phyloP scores from a whole-genome alignment of 208 protist species.

The Acanthamoeba royreba region DNA sequence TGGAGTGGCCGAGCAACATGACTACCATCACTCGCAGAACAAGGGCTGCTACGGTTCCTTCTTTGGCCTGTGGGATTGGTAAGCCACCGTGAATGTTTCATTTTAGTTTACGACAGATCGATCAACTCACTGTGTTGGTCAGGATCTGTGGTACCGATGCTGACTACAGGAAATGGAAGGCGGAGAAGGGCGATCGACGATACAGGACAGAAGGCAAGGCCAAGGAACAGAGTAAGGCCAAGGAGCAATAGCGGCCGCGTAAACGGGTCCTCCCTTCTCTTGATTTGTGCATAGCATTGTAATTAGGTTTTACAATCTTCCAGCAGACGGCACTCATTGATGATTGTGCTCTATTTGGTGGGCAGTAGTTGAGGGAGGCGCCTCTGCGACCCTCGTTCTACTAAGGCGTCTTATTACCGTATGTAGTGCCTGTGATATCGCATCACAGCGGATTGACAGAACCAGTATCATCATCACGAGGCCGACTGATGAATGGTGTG shows the following conservation, averaged over 20 bases:
- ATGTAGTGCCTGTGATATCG: too few relatives aligned
- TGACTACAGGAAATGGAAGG: background rate
- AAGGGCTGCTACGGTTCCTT: conserved; percentile 24
- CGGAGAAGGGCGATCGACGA: background rate
- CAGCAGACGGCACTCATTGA: too few relatives aligned
- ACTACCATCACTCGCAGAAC: conserved; percentile 34
- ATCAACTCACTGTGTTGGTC: background rate
- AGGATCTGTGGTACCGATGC: background rate
- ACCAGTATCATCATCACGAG: too few relatives aligned
- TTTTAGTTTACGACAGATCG: background rate
- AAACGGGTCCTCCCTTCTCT: too few relatives aligned
- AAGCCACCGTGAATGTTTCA: background rate
- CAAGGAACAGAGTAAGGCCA: background rate
- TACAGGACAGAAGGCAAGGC: background rate
- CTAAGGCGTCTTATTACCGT: too few relatives aligned
- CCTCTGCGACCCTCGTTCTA: too few relatives aligned
- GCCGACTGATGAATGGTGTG: too few relatives aligned
- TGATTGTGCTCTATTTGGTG: too few relatives aligned
- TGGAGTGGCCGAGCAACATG: background rate
- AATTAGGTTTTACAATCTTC: too few relatives aligned
- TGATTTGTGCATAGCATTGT: too few relatives aligned
- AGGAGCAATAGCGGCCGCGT: background rate
- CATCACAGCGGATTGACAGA: too few relatives aligned
- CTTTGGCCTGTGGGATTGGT: conserved; percentile 25
- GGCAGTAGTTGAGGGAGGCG: too few relatives aligned